These are phyloP conservation scores for Lasiodiplodia gonubiensis DNA, from an alignment of 2,329 filamentous ascomycete genomes.

Conservation along the genomic window DNA sequence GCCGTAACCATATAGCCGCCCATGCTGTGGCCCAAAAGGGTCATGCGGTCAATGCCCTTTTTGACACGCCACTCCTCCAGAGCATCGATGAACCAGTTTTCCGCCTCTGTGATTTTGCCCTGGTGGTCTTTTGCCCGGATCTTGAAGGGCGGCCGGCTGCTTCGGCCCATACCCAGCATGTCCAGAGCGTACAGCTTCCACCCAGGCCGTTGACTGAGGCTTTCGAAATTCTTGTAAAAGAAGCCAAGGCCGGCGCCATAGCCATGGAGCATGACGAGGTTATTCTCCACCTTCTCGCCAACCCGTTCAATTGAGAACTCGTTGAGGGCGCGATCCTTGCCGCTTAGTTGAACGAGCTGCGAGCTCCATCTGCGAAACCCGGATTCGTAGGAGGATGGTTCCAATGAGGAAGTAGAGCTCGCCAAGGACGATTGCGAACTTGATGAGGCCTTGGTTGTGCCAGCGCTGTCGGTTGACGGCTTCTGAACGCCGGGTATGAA, in stretches of 20 bases:
- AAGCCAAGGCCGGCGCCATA: slow-evolving; percentile 96
- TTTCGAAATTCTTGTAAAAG: slow-evolving; percentile 98
- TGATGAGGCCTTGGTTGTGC: slow-evolving; percentile 59
- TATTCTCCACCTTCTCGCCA: slow-evolving; percentile 79
- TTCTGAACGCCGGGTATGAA: slow-evolving; percentile 80
- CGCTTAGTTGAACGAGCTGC: slow-evolving; percentile 80
- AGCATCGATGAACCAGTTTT: slow-evolving; percentile 94
- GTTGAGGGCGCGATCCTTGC: slow-evolving; percentile 86
- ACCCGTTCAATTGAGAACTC: slow-evolving; percentile 89
- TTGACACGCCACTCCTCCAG: slow-evolving; percentile 94
- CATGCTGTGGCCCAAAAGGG: slow-evolving; percentile 88
- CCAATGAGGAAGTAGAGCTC: slow-evolving; percentile 47
- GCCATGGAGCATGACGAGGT: slow-evolving; percentile 93
- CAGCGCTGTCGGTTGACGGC: slow-evolving; percentile 71
- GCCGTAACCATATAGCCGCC: slow-evolving; percentile 94
- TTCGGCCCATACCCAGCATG: slow-evolving; percentile 92
- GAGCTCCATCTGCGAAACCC: slow-evolving; percentile 86
- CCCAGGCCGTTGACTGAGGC: slow-evolving; percentile 75
- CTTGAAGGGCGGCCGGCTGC: slow-evolving; percentile 80
- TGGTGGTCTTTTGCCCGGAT: slow-evolving; percentile 81
- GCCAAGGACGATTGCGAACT: slow-evolving; percentile 48
- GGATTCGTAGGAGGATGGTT: slow-evolving; percentile 69
- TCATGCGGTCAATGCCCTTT: slow-evolving; percentile 90
- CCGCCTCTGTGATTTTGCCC: slow-evolving; percentile 83
- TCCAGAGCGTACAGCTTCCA: slow-evolving; percentile 93